Percentiles rank a stretch among this genome's conserved stretches.
These are phyloP conservation scores for Aspergillus proliferans DNA, from an alignment of 2,329 filamentous ascomycete genomes.

Conservation along the genomic window DNA sequence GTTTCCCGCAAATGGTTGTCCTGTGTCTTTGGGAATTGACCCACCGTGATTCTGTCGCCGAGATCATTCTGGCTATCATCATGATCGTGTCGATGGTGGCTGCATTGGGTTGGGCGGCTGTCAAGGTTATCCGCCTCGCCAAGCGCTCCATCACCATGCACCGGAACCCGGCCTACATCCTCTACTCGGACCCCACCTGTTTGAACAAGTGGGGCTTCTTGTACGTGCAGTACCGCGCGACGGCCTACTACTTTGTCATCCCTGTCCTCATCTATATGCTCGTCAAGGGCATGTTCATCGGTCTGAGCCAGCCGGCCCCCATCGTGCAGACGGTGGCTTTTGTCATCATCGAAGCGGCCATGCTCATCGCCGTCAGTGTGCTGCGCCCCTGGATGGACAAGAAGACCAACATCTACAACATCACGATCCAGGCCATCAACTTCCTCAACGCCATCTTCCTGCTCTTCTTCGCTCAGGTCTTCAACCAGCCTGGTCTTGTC, in stretches of 20 bases:
- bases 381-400: conserved; percentile 97
- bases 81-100: conserved; percentile 76
- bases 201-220: conserved; percentile 98
- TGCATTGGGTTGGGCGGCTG: conserved; percentile 77
- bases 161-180: conserved; percentile 93
- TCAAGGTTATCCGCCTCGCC: conserved; percentile 83
- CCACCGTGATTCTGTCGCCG: conserved; percentile 72
- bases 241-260: conserved; percentile 91
- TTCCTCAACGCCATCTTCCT: conserved; percentile 87
- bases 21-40: conserved; percentile 94
- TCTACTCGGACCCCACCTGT: conserved; percentile 89
- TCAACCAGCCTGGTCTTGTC: conserved; percentile 75
- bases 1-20: conserved; percentile 84
- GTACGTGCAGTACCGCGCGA: conserved; percentile 93
- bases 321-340: conserved; percentile 74
- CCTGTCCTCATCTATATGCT: conserved; percentile 71
- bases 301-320: conserved; percentile 65
- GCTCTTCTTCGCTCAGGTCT: conserved; percentile 79
- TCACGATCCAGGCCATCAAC: conserved; percentile 82
- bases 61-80: conserved; percentile 80
- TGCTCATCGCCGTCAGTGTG: conserved; percentile 70
- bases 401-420: conserved; percentile 95
- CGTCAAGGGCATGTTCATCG: conserved; percentile 86
- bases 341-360: conserved; percentile 72
- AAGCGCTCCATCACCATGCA: conserved; percentile 84